A percentile compares a stretch with the other conserved stretches of the same genome.
Conservation (phyloP, 2,329 filamentous ascomycete genomes). For the Chalara sp. region DNA sequence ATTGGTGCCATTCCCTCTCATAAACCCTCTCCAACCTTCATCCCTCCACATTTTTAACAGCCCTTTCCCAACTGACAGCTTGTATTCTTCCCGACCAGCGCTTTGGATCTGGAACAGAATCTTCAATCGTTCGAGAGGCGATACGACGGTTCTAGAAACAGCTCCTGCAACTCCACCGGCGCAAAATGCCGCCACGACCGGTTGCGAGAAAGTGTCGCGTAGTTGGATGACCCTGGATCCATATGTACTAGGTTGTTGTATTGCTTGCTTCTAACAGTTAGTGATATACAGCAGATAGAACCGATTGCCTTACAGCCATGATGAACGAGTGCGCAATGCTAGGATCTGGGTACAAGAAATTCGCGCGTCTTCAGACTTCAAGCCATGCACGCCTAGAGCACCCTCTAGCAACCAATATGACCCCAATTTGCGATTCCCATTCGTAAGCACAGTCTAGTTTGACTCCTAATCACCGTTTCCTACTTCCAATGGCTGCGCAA, state of each 20-base stretch:
- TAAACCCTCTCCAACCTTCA: constrained; percentile 94
- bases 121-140: constrained; percentile 89
- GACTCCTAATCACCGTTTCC: too few relatives aligned
- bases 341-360: too few relatives aligned
- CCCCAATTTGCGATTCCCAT: too few relatives aligned
- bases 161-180: constrained; percentile 91
- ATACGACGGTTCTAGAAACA: constrained; percentile 96
- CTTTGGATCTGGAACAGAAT: constrained; percentile 97
- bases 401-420: too few relatives aligned
- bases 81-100: constrained; percentile 84
- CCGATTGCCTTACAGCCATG: too few relatives aligned
- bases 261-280: too few relatives aligned
- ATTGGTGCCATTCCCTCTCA: constrained; percentile 97
- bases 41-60: constrained; percentile 93
- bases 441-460: too few relatives aligned
- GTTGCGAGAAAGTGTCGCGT: constrained; percentile 60
- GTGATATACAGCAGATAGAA: too few relatives aligned
- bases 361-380: too few relatives aligned
- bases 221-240: constrained; percentile 23
- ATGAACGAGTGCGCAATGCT: too few relatives aligned
- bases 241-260: constrained; percentile 8
- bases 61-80: constrained; percentile 82
- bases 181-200: constrained; percentile 85
- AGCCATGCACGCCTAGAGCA: too few relatives aligned
- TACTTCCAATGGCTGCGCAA: too few relatives aligned